phyloP scores from a whole-genome alignment of 1,139 yeast genomes.

The Kodamaea suecica region DNA sequence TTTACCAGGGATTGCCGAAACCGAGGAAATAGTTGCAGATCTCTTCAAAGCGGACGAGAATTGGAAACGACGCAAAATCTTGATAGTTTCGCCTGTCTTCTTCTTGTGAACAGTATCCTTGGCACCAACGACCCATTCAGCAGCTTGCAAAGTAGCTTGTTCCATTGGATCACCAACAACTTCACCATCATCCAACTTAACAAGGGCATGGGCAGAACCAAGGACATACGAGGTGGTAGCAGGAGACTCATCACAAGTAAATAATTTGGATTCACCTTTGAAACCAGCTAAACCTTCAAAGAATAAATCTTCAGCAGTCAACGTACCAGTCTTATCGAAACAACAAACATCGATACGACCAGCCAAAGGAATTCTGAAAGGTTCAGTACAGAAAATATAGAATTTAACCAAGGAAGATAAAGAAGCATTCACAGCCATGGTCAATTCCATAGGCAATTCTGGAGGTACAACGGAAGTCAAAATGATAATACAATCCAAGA shows the following conservation, averaged over 20 bases:
- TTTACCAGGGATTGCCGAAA: slow-evolving; percentile 49
- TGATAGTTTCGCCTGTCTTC: slow-evolving; percentile 38
- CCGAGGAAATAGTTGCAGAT: slow-evolving; percentile 82
- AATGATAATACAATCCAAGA: slow-evolving; percentile 91
- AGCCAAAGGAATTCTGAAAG: slow-evolving; percentile 95
- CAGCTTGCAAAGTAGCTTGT: slow-evolving; percentile 86
- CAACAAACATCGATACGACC: slow-evolving; percentile 98
- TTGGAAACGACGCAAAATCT: slow-evolving; percentile 90
- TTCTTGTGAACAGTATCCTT: slow-evolving; percentile 62
- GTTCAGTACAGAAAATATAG: slow-evolving; percentile 95
- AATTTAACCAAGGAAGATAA: slow-evolving; percentile 82
- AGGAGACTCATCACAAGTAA: slow-evolving; percentile 59
- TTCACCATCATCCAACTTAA: slow-evolving; percentile 90
- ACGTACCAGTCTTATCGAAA: slow-evolving; percentile 97
- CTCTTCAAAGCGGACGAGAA: slow-evolving; percentile 94
- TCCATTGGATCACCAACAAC: slow-evolving; percentile 99
- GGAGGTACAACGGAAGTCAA: slow-evolving; percentile 99
- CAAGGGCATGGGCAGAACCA: slow-evolving; percentile 96
- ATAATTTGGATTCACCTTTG: slow-evolving; percentile 50
- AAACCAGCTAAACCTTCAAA: slow-evolving; percentile 97
- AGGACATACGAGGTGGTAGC: slow-evolving; percentile 66
- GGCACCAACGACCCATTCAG: slow-evolving; percentile 79
- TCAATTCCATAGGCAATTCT: slow-evolving; percentile 97
- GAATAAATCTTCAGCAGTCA: slow-evolving; percentile 93
- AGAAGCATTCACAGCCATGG: slow-evolving; percentile 95